Conservation (phyloP, 2,329 filamentous ascomycete genomes). For the Helicocarpus griseus region DNA sequence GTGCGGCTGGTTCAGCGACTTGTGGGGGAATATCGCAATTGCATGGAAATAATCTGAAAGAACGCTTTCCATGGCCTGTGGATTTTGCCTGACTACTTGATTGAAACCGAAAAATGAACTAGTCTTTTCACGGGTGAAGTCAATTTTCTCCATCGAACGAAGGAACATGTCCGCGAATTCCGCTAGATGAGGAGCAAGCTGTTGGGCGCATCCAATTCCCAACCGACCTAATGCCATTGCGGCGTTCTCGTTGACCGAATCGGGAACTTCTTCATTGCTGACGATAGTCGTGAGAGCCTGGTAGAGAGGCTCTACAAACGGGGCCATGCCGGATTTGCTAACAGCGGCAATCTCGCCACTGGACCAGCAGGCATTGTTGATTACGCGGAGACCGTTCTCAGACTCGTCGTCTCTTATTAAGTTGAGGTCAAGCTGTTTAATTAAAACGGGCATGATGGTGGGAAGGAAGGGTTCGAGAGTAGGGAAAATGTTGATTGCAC, state of each 20-base stretch:
- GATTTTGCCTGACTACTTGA: conserved; percentile 73
- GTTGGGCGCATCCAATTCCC: conserved; percentile 66
- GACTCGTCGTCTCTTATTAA: conserved; percentile 67
- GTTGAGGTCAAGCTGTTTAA: conserved; percentile 79
- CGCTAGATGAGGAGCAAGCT: conserved; percentile 67
- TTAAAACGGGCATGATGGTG: conserved; percentile 64
- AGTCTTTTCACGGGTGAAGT: conserved; percentile 86
- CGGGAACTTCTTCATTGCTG: conserved; percentile 72
- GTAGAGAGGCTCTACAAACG: conserved; percentile 68
- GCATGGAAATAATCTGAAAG: conserved; percentile 72
- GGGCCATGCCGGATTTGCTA: conserved; percentile 59
- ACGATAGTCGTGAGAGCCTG: conserved; percentile 72
- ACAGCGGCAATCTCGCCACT: conserved; percentile 84
- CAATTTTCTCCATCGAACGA: conserved; percentile 69
- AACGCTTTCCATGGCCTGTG: conserved; percentile 81
- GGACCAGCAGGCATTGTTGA: conserved; percentile 98
- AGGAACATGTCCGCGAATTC: conserved; percentile 78
- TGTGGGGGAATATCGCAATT: conserved; percentile 60
- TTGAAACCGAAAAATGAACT: conserved; percentile 89
- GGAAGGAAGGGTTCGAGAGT: conserved; percentile 67
- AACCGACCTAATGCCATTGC: conserved; percentile 85
- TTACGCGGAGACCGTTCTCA: conserved; percentile 77
- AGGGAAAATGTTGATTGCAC: conserved; percentile 81
- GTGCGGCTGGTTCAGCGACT: conserved; percentile 55
- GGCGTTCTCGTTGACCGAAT: conserved; percentile 84